Base-by-base conservation (phyloP, 352 stramenopile species). In the Blastocystis sp. region DNA sequence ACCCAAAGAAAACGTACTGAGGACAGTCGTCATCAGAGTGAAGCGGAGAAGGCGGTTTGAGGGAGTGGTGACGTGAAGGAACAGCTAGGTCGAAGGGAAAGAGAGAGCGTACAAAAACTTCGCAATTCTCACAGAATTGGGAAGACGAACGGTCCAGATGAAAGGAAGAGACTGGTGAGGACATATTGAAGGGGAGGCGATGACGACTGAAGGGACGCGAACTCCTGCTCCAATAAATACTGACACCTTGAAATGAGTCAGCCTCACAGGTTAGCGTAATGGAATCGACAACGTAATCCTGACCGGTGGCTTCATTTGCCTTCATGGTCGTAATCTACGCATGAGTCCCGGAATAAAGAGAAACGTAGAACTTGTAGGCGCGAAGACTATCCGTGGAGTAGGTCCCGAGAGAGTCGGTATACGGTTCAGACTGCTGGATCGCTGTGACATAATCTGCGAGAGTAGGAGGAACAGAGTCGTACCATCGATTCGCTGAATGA, bases 401-500 rank as follows among this genome's bases (percentile, higher is more conserved):
- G 27, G 40, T 32, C 24, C 44, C 54, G 24, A 81, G 29, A 1
- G 46, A 46, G n/a, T 42, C 69, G 14, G 61, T 64, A 34, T 63
- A 27, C 4, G n/a, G 1, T 11, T 38, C 32, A 18, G 27, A 40
- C 46, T 27, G 24, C 40, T 61, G 69, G 21, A 81, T 81, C 8
- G 53, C 18, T 4, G 27, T n/a, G 1, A 42, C 40, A 7, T 40
- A 32, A 42, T 81, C 69, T 81, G 63, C 4, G 6, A 21, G 7
- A 57, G 16, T 63, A 48, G 8, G 18, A n/a, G 40, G 27, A 11
- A 24, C 3, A 16, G 44, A 81, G 14, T 14, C 24, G 21, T 0
- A 81, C 69, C 69, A 44, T 81, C 69, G 21, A 81, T 64, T 21
- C 69, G 46, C 21, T 81, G 69, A 27, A 64, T 57, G 16, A 51